A percentile compares a stretch with the other conserved stretches of the same genome.
Conservation (phyloP, 179 eudicot species). For the Patellifolia procumbens region DNA sequence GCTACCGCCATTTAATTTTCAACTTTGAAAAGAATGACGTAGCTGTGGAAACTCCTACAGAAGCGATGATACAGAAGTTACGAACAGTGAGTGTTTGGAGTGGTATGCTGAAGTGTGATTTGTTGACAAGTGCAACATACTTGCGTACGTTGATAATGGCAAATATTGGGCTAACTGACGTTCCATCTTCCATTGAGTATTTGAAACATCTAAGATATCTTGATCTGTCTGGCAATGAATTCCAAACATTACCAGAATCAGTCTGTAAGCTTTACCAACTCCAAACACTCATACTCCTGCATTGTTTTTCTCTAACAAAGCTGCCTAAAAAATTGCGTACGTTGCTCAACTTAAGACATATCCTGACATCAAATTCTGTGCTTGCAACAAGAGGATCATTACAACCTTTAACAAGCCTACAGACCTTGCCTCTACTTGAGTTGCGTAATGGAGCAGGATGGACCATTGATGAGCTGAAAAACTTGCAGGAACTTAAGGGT, state of each 20-base stretch:
- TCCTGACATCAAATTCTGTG: too few relatives aligned
- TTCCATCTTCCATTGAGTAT: constrained; percentile 1
- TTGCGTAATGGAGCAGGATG: constrained; percentile 17
- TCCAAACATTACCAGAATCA: neutral
- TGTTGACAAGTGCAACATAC: neutral
- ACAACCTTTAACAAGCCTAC: neutral
- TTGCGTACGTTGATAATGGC: neutral
- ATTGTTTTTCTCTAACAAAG: too few relatives aligned
- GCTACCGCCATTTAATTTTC: constrained; percentile 15
- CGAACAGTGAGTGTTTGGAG: neutral
- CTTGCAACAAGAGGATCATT: constrained; percentile 1
- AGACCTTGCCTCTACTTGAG: neutral
- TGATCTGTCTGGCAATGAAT: neutral
- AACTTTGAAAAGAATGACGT: neutral
- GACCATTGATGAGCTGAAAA: constrained; percentile 16
- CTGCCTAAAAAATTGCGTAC: too few relatives aligned
- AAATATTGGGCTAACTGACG: neutral
- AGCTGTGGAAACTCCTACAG: neutral
- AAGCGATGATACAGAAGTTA: neutral
- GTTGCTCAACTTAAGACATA: too few relatives aligned
- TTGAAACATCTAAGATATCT: neutral
- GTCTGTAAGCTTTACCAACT: too few relatives aligned
- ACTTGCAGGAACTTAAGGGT: neutral
- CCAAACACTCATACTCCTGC: too few relatives aligned
- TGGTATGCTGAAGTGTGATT: neutral